A percentile compares a stretch with the other conserved stretches of the same genome.
Evolutionary conservation across 2,329 filamentous ascomycete genomes (phyloP).

Genomic region (Pseudogymnoascus sp.): DNA sequence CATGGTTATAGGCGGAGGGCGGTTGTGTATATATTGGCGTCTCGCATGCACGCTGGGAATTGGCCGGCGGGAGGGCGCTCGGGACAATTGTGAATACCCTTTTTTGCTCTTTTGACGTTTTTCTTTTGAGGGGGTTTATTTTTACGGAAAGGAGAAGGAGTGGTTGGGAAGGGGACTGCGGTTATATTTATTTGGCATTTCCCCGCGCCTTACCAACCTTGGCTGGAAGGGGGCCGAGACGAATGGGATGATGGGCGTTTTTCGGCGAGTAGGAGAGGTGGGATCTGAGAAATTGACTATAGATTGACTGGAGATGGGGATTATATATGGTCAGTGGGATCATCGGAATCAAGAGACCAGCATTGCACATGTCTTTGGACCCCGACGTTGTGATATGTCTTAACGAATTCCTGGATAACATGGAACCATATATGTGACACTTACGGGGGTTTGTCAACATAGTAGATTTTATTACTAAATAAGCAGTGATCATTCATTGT

Average conservation of each 20-base stretch:
- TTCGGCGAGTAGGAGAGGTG: neutral
- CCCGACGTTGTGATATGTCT: neutral
- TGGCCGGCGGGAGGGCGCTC: conserved; percentile 6
- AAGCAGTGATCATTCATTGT: neutral
- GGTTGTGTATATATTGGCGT: conserved; percentile 4
- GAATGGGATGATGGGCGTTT: conserved; percentile 6
- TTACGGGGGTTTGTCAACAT: neutral
- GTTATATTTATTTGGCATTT: neutral
- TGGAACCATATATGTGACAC: neutral
- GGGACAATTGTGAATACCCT: neutral
- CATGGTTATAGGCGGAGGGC: neutral
- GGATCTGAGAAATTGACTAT: conserved; percentile 7
- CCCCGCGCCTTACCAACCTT: neutral
- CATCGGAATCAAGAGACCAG: neutral
- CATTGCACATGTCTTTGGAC: neutral
- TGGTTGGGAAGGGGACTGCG: neutral
- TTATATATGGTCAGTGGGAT: neutral
- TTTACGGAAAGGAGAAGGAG: neutral
- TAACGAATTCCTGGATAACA: no score
- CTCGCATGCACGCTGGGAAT: neutral
- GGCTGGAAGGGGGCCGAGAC: neutral
- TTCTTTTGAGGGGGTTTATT: neutral
- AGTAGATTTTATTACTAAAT: neutral
- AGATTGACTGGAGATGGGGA: neutral
- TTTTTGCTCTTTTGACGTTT: neutral